phyloP scores from a whole-genome alignment of 768 basidiomycete species.

The Leccinum imitatum region DNA sequence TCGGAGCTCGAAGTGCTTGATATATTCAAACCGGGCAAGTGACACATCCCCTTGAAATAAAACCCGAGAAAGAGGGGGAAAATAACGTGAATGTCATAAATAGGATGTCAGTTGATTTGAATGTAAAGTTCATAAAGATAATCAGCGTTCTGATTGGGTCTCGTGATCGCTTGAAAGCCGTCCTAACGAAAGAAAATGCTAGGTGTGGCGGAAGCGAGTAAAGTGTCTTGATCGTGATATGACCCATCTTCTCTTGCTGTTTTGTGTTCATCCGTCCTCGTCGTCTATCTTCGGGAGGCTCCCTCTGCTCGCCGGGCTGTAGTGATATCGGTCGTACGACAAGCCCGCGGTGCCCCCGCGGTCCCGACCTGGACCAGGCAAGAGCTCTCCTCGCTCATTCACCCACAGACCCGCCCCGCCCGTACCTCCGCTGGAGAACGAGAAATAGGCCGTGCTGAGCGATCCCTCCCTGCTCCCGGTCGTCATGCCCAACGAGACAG shows the following conservation, averaged over 20 bases:
- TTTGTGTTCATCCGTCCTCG: constrained; percentile 7
- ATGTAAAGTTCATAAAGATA: constrained; percentile 26
- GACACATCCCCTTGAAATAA: constrained; percentile 3
- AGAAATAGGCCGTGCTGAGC: constrained; percentile 27
- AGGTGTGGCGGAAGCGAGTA: constrained; percentile 3
- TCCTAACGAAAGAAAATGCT: neutral
- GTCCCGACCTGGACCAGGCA: constrained; percentile 1
- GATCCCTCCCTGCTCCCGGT: constrained; percentile 11
- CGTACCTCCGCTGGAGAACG: constrained; percentile 24
- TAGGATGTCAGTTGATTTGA: constrained; percentile 14
- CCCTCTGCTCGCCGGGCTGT: constrained; percentile 15
- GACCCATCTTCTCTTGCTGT: neutral
- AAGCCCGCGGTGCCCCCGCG: constrained; percentile 7
- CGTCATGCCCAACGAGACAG: neutral
- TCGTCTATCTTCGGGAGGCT: constrained; percentile 12
- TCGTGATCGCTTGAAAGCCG: constrained; percentile 11
- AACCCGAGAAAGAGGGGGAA: neutral
- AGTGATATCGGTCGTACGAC: constrained; percentile 15
- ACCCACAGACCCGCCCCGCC: constrained; percentile 13
- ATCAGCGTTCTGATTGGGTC: constrained; percentile 10
- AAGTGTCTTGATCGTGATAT: neutral
- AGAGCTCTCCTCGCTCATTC: constrained; percentile 31
- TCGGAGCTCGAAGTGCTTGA: neutral
- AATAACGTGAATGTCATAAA: constrained; percentile 27
- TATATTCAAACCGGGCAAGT: neutral